Percentiles rank a stretch among this genome's conserved stretches.
phyloP scores from a whole-genome alignment of 2,329 filamentous ascomycete genomes.

The Acrodontium crateriforme region DNA sequence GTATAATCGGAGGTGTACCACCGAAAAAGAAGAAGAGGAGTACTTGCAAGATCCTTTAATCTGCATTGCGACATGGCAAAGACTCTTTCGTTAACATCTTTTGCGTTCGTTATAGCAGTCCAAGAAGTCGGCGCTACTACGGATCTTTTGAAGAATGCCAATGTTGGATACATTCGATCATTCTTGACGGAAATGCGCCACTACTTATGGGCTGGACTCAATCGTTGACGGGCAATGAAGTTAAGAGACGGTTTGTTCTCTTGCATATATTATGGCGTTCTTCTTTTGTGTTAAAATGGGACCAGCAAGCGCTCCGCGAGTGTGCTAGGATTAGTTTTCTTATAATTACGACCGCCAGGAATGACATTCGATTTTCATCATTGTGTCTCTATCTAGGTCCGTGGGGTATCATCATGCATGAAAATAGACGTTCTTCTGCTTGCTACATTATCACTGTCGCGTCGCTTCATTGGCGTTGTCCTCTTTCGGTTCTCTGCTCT shows the following conservation, averaged over 20 bases:
- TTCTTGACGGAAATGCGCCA: conserved; percentile 4
- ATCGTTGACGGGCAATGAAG: conserved; percentile 5
- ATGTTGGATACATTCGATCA: conserved; percentile 5
- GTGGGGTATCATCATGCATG: neutral
- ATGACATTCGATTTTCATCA: too few relatives aligned
- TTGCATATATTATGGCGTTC: too few relatives aligned
- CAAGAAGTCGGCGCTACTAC: too few relatives aligned
- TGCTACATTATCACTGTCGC: neutral
- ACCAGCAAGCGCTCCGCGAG: too few relatives aligned
- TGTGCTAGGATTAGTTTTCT: too few relatives aligned
- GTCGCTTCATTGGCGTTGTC: conserved; percentile 9
- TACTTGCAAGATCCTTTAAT: conserved; percentile 65
- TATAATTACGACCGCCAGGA: too few relatives aligned
- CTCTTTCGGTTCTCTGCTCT: conserved; percentile 19
- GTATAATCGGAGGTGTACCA: conserved; percentile 22
- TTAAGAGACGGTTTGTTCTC: too few relatives aligned
- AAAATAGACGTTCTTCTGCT: neutral
- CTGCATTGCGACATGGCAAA: neutral
- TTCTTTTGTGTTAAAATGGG: too few relatives aligned
- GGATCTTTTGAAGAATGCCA: too few relatives aligned
- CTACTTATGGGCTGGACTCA: conserved; percentile 4
- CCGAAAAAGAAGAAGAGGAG: conserved; percentile 66
- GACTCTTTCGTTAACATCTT: conserved; percentile 1
- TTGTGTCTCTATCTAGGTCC: too few relatives aligned
- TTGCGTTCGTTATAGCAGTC: too few relatives aligned